Evolutionary conservation across 2,329 filamentous ascomycete species (phyloP).

Genomic region (Cadophora luteo-olivacea): DNA sequence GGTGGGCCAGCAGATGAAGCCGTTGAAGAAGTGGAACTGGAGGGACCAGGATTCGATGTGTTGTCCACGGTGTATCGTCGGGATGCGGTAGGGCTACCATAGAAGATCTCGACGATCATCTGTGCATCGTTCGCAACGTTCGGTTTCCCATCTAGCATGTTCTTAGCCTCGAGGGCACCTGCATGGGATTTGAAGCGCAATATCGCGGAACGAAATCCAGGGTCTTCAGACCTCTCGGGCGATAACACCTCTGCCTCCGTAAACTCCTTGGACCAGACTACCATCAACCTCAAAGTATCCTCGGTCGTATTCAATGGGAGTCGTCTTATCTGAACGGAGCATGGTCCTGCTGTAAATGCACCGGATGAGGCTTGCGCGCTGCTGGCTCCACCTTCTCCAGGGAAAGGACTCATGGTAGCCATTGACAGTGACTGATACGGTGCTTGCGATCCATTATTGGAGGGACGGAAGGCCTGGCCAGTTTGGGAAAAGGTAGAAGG

Average conservation of each 20-base stretch:
- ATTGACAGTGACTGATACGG: conserved; percentile 43
- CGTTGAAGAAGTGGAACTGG: conserved; percentile 50
- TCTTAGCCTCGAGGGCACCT: conserved; percentile 63
- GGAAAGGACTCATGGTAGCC: conserved; percentile 43
- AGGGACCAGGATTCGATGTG: conserved; percentile 50
- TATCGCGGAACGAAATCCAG: conserved; percentile 58
- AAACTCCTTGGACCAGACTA: conserved; percentile 64
- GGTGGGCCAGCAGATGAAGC: conserved; percentile 44
- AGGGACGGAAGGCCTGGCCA: conserved; percentile 41
- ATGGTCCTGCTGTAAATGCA: conserved; percentile 42
- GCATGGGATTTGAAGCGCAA: conserved; percentile 58
- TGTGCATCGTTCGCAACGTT: conserved; percentile 57
- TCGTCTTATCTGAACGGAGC: conserved; percentile 58
- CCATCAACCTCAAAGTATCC: conserved; percentile 61
- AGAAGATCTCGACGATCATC: conserved; percentile 64
- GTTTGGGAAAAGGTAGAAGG: conserved; percentile 43
- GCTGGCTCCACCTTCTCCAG: conserved; percentile 36
- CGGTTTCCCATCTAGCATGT: conserved; percentile 62
- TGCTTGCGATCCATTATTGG: conserved; percentile 42
- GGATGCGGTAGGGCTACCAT: conserved; percentile 43
- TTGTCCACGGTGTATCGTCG: conserved; percentile 61
- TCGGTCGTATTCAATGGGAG: conserved; percentile 61
- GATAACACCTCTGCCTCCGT: conserved; percentile 58
- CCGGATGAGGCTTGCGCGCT: conserved; percentile 32
- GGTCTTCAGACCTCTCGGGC: conserved; percentile 56